phyloP scores from a whole-genome alignment of 2,329 filamentous ascomycete genomes.

The Fusarium sp. region DNA sequence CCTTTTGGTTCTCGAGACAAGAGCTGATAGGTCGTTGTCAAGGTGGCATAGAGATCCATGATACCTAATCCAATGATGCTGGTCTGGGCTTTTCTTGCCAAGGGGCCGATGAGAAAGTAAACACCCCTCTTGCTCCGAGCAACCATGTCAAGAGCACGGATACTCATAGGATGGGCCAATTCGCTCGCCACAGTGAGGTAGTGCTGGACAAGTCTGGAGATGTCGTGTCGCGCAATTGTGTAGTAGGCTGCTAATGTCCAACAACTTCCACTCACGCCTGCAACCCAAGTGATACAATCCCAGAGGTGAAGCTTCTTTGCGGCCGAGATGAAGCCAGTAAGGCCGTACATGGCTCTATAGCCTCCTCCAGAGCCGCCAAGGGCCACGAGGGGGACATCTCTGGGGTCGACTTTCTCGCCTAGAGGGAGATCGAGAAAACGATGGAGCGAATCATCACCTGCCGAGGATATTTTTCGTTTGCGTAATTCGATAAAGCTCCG shows the following conservation, averaged over 20 bases:
- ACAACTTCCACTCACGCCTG: slow-evolving; percentile 39
- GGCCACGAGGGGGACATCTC: slow-evolving; percentile 37
- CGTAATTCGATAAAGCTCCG: slow-evolving; percentile 25
- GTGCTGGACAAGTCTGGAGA: slow-evolving; percentile 20
- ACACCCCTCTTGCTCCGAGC: slow-evolving; percentile 30
- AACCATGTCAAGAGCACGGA: slow-evolving; percentile 25
- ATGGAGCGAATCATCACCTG: slow-evolving; percentile 20
- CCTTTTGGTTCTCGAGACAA: slow-evolving; percentile 23
- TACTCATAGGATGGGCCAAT: slow-evolving; percentile 34
- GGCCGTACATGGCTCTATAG: slow-evolving; percentile 40
- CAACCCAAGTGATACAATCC: slow-evolving; percentile 39
- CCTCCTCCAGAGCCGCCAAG: slow-evolving; percentile 38
- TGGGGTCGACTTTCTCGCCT: slow-evolving; percentile 17
- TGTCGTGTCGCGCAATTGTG: slow-evolving; percentile 34
- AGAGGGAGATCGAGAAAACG: slow-evolving; percentile 15
- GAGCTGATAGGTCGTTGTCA: slow-evolving; percentile 33
- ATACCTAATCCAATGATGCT: slow-evolving; percentile 37
- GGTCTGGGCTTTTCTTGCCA: slow-evolving; percentile 37
- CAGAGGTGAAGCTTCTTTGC: slow-evolving; percentile 27
- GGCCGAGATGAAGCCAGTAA: slow-evolving; percentile 28
- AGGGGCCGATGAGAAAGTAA: slow-evolving; percentile 34
- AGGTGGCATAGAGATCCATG: slow-evolving; percentile 39
- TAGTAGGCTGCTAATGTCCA: slow-evolving; percentile 40
- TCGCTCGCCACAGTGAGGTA: slow-evolving; percentile 35
- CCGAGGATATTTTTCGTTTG: slow-evolving; percentile 22